Conservation (phyloP, 164 flowering plant genomes). For the Paratinospora sagittata region DNA sequence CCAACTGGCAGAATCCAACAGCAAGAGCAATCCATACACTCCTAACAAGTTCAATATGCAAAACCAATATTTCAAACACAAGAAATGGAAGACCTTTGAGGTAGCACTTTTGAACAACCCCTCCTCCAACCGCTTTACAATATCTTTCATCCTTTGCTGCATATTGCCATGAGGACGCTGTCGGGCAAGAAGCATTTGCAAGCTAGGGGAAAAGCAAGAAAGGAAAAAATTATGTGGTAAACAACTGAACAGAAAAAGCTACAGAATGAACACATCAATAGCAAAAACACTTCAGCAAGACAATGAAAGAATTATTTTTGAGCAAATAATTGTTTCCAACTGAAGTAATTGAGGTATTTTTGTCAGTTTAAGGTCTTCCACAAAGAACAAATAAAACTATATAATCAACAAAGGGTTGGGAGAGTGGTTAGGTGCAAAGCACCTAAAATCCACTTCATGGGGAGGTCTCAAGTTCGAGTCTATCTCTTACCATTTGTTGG, state of each 20-base stretch:
- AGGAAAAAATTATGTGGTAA: neutral
- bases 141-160: constrained; percentile 37
- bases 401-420: too few relatives aligned
- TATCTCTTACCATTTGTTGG: too few relatives aligned
- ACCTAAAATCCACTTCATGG: too few relatives aligned
- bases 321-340: neutral
- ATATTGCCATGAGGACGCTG: constrained; percentile 15
- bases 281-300: neutral
- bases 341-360: neutral
- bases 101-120: constrained; percentile 44
- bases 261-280: neutral
- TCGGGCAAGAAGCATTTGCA: constrained; percentile 12
- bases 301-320: neutral
- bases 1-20: neutral
- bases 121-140: constrained; percentile 75
- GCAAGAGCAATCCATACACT: neutral
- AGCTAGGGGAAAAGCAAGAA: constrained; percentile 8
- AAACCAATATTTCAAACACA: constrained; percentile 9
- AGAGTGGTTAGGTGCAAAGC: too few relatives aligned
- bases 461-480: too few relatives aligned
- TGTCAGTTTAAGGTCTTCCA: too few relatives aligned
- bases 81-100: constrained; percentile 41
- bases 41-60: neutral
- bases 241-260: neutral
- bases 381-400: too few relatives aligned